phyloP scores from a whole-genome alignment of 1,139 yeast species.

The Magnusiomyces paraingens region DNA sequence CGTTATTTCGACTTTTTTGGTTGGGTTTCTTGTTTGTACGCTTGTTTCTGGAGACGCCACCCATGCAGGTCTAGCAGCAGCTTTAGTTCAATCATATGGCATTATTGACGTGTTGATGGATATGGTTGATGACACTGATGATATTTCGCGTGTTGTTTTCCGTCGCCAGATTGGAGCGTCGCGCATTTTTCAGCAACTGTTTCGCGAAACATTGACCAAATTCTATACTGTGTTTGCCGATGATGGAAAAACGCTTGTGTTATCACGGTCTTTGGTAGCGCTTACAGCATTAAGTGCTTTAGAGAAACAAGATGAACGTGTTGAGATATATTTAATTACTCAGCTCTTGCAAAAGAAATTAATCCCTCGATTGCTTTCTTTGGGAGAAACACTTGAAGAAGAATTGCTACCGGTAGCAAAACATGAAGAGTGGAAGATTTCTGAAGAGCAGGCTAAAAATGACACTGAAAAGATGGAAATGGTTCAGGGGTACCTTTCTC shows the following conservation, averaged over 20 bases:
- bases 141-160: conserved; percentile 15
- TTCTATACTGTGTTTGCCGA: conserved; percentile 1
- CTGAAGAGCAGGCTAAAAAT: background rate
- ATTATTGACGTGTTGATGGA: conserved; percentile 16
- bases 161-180: conserved; percentile 10
- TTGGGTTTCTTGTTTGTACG: conserved; percentile 14
- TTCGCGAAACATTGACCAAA: conserved; percentile 15
- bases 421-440: background rate
- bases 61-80: conserved; percentile 17
- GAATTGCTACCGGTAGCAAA: conserved; percentile 5
- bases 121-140: conserved; percentile 20
- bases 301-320: conserved; percentile 14
- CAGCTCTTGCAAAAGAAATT: conserved; percentile 5
- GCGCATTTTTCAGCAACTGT: conserved; percentile 11
- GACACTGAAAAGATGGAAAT: conserved; percentile 7
- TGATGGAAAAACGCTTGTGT: background rate
- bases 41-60: conserved; percentile 11
- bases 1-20: conserved; percentile 13
- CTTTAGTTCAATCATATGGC: conserved; percentile 11
- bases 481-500: conserved; percentile 6
- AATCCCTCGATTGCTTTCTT: conserved; percentile 7
- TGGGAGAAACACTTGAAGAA: conserved; percentile 9
- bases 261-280: conserved; percentile 19
- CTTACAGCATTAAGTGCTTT: conserved; percentile 17
- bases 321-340: conserved; percentile 11